A percentile compares a stretch with the other conserved stretches of the same genome.
These are phyloP conservation scores for Capsicum chinense DNA, from an alignment of 257 asterid genomes.

Conservation along the genomic window DNA sequence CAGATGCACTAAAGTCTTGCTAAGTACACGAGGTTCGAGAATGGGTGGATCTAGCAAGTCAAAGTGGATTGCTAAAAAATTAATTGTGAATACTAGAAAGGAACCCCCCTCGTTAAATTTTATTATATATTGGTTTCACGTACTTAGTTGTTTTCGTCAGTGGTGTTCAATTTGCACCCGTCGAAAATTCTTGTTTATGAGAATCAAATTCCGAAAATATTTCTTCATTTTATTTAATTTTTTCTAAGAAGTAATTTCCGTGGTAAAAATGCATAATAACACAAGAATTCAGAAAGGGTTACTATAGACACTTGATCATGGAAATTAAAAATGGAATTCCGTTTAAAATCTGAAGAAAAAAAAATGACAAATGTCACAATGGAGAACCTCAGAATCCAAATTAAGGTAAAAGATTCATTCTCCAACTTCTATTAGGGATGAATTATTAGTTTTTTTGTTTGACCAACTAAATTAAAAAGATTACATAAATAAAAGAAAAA, in stretches of 20 bases:
- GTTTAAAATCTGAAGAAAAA: no score
- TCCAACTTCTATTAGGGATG: not conserved
- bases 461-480: not conserved
- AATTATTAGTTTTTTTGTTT: not conserved
- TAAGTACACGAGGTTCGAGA: no score
- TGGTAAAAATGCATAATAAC: no score
- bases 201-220: not conserved
- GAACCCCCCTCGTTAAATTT: not conserved
- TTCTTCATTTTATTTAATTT: not conserved
- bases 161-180: conserved; percentile 14
- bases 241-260: no score
- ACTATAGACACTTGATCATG: no score
- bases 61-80: not conserved
- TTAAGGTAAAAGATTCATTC: no score
- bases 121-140: not conserved
- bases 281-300: no score
- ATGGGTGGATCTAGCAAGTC: not conserved
- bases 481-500: not conserved
- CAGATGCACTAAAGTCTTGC: not conserved
- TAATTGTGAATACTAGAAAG: not conserved
- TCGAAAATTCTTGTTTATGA: conserved; percentile 1
- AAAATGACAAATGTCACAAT: no score
- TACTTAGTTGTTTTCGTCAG: not conserved
- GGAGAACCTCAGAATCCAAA: no score
- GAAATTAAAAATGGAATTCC: not conserved